A percentile compares a stretch with the other conserved stretches of the same genome.
phyloP scores from a whole-genome alignment of 495 filamentous ascomycete species.

The Collariella sp. region DNA sequence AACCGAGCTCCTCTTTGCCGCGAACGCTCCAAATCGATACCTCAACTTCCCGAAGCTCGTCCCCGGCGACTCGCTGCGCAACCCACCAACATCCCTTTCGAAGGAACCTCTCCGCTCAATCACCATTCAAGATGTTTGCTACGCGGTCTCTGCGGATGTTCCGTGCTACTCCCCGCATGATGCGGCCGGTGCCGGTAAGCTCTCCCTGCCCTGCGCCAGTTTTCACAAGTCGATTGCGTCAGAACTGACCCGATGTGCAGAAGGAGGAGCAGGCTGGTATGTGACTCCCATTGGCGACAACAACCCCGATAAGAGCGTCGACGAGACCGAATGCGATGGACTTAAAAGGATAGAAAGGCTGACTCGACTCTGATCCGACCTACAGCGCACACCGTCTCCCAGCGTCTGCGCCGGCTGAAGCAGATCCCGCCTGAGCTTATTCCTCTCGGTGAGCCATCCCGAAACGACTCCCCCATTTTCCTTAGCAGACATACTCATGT shows the following conservation, averaged over 20 bases:
- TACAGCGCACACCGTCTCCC: slow-evolving; percentile 92
- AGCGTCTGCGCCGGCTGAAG: slow-evolving; percentile 76
- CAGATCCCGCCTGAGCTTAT: slow-evolving; percentile 89
- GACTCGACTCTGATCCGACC: slow-evolving; percentile 9
- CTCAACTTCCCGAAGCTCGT: slow-evolving; percentile 8
- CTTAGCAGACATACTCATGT: neutral
- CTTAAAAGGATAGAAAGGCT: slow-evolving; percentile 7
- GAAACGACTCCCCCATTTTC: neutral
- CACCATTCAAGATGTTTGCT: slow-evolving; percentile 53
- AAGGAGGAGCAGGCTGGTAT: slow-evolving; percentile 80
- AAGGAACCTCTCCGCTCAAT: slow-evolving; percentile 28
- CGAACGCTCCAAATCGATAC: slow-evolving; percentile 6
- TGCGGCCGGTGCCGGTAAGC: slow-evolving; percentile 73
- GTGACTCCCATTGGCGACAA: slow-evolving; percentile 32
- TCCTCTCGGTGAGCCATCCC: slow-evolving; percentile 67
- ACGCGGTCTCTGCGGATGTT: slow-evolving; percentile 49
- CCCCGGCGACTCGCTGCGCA: neutral
- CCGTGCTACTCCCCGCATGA: slow-evolving; percentile 54
- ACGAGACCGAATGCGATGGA: neutral
- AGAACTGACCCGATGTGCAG: slow-evolving; percentile 43
- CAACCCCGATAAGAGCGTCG: neutral
- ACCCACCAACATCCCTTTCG: slow-evolving; percentile 9
- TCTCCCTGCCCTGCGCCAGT: slow-evolving; percentile 2
- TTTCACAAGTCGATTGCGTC: slow-evolving; percentile 18
- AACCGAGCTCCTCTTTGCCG: slow-evolving; percentile 17